Evolutionary conservation across 2,329 filamentous ascomycete species (phyloP), one percentile per base, ranked within the genome.

Genomic region (Hysterium pulicare): DNA sequence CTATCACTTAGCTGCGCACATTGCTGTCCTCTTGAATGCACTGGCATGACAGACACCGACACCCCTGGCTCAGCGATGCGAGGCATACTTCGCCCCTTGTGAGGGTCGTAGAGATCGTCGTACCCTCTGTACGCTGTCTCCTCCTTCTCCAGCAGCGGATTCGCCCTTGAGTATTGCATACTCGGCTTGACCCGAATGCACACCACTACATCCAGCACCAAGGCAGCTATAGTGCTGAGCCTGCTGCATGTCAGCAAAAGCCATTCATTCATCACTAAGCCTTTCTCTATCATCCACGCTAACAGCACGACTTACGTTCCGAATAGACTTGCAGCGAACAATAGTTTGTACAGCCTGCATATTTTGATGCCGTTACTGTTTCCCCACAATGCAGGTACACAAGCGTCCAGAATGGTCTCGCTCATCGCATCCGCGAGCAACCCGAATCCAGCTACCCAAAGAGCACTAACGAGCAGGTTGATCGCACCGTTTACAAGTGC

Each of bases 391-490:
- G 13, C 37, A 9, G 13, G 26, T 30, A 23, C 28, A 19, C 37
- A 39, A n/a, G 37, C 15, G 11, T 39, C 37, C n/a, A 39, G 37
- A 20, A 39, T 39, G 13, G 23, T 31, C 37, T 31, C 37, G n/a
- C 15, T 31, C 37, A 39, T 39, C 20, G 37, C 37, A 7, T 39
- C 23, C n/a, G 17, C 23, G 11, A 39, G 37, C 23, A 39, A 31
- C 13, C 37, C 23, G 26, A 39, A 39, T 4, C 37, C 37, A 30
- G 23, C 37, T 21, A 31, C 23, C 37, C 37, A 39, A 5, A 39
- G 26, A 10, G 21, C 26, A 11, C 23, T 31, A 13, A 20, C 16
- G 7, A 31, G 23, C n/a, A 20, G 7, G n/a, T 39, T 39, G n/a
- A 39, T 21, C n/a, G 11, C 37, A 8, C 23, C 26, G 16, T 39